Base-by-base conservation (phyloP, 2,329 filamentous ascomycete species). In the Lasiodiplodia citricola region DNA sequence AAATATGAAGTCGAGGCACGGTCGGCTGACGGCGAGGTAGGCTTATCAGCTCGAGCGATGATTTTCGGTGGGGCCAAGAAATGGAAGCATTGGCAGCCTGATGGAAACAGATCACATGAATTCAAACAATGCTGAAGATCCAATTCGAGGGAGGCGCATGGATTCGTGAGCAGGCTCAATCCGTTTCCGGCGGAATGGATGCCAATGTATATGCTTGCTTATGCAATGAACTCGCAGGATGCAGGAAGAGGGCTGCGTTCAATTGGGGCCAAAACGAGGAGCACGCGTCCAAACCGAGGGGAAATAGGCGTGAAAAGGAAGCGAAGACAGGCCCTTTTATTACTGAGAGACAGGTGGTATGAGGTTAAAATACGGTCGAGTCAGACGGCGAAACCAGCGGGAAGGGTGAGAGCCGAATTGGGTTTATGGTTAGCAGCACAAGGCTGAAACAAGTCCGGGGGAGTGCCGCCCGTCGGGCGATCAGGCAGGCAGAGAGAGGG, bases 401-500 rank as follows among this genome's bases (percentile, higher is more conserved):
- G 31, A 31, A 41, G 28, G 38, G 18, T 18, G 41, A 13, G 47
- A 11, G 60, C 50, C 31, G 37, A 18, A 16, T 35, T 37, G 35
- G 52, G 21, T 16, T 8, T 44, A 28, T 35, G 58, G 25, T 37
- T 47, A 28, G 54, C 38, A 31, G 54, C 25, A 58, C 65, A 67
- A 58, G 65, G 65, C 65, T 58, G 65, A 67, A 58, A 67, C 52
- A 67, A 67, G 54, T 58, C 52, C 52, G 65, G 65, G 55, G 65
- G 51, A 52, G 13, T 13, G 21, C 25, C 47, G 47, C 41, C 44
- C 13, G 60, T 18, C 47, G 60, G 60, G 47, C 50, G 52, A 55
- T 66, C 50, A 66, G 63, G 62, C 47, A 38, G 62, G n/a, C 31
- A 16, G 21, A 11, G 63, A 23, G 21, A 31, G 37, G 8, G 38